Evolutionary conservation across 306 rosid species (phyloP).

Genomic region (Begonia loranthoides): DNA sequence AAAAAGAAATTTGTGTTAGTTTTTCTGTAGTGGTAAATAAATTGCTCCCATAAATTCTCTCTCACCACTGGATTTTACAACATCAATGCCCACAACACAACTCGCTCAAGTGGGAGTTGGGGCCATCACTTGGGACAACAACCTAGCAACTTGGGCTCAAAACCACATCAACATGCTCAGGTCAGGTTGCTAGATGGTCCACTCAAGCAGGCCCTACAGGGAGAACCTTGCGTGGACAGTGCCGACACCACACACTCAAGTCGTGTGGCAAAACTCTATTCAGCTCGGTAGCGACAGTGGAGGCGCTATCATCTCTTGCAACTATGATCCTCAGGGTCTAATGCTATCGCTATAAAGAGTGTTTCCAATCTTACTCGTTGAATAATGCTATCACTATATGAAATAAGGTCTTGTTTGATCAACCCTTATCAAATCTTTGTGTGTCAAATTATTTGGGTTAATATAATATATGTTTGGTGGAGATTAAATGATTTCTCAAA

Average conservation of each 20-base stretch:
- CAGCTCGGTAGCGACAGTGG: slow-evolving; percentile 20
- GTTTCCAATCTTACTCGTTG: neutral
- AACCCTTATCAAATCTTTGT: too few species aligned
- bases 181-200: slow-evolving; percentile 13
- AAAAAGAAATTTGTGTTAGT: too few species aligned
- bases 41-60: too few species aligned
- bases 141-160: slow-evolving; percentile 10
- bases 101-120: slow-evolving; percentile 7
- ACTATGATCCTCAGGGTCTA: slow-evolving; percentile 16
- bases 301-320: slow-evolving; percentile 13
- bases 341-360: neutral
- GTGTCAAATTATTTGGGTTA: too few species aligned
- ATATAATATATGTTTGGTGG: too few species aligned
- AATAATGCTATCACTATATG: too few species aligned
- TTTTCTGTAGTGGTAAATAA: too few species aligned
- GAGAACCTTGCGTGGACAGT: slow-evolving; percentile 20
- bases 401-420: too few species aligned
- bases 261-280: slow-evolving; percentile 8
- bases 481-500: too few species aligned
- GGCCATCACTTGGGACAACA: slow-evolving; percentile 4
- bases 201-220: slow-evolving; percentile 21
- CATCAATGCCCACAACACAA: slow-evolving; percentile 17
- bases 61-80: too few species aligned
- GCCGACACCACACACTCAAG: slow-evolving; percentile 29
- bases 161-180: slow-evolving; percentile 6